A percentile compares a stretch with the other conserved stretches of the same genome.
phyloP scores from a whole-genome alignment of 1,284 basidiomycete genomes.

The Ceratobasidium sp. region DNA sequence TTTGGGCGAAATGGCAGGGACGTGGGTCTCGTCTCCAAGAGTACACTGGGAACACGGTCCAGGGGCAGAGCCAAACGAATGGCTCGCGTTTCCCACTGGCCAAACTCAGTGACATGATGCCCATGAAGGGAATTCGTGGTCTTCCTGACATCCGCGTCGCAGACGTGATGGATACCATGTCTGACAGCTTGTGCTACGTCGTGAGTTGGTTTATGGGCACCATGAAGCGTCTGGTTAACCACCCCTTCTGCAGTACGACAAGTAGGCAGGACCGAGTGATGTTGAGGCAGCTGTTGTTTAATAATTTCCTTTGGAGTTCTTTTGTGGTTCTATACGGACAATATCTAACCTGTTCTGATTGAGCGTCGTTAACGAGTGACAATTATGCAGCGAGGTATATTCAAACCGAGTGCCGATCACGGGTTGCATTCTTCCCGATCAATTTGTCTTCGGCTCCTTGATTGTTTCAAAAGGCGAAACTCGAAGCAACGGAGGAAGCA shows the following conservation, averaged over 20 bases:
- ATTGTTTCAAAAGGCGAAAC: neutral
- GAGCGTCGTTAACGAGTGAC: neutral
- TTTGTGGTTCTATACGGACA: neutral
- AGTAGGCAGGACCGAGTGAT: neutral
- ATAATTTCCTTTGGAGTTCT: neutral
- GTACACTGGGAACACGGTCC: conserved; percentile 29
- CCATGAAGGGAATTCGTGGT: conserved; percentile 20
- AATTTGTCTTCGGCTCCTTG: conserved; percentile 3
- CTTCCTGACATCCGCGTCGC: conserved; percentile 32
- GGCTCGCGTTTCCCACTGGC: conserved; percentile 10
- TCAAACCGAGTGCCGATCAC: conserved; percentile 11
- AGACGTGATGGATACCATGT: conserved; percentile 34
- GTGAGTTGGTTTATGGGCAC: neutral
- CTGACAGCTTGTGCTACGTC: conserved; percentile 32
- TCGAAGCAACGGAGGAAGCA: neutral
- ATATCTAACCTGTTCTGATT: too few relatives aligned
- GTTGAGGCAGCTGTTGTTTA: neutral
- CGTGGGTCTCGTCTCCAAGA: neutral
- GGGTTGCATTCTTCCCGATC: conserved; percentile 9
- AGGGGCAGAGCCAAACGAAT: conserved; percentile 4
- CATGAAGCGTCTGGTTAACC: neutral
- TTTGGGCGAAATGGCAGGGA: conserved; percentile 40
- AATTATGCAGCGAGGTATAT: too few relatives aligned
- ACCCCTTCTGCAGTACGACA: conserved; percentile 1
- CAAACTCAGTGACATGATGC: conserved; percentile 19